Conservation (phyloP, 176 grass and related monocot species). For the Canna indica region DNA sequence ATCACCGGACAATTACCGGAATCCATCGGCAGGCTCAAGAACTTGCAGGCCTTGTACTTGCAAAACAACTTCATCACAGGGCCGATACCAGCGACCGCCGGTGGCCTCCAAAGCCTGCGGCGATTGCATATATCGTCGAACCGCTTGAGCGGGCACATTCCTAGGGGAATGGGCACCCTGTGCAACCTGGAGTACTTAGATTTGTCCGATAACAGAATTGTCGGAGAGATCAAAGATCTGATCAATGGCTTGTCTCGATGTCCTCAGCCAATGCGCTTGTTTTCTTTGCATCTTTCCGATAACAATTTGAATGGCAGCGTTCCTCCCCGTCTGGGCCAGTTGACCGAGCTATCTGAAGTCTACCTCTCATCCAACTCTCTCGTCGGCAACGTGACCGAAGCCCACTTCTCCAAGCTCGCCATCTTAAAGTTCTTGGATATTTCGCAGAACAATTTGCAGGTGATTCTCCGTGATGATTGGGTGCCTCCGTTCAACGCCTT, state of each 20-base stretch:
- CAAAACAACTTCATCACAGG: neutral
- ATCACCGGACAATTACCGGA: slow-evolving; percentile 11
- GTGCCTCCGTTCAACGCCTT: neutral
- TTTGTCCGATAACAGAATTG: neutral
- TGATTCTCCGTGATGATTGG: slow-evolving; percentile 7
- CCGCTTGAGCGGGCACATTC: neutral
- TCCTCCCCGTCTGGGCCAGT: slow-evolving; percentile 9
- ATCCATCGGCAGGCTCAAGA: neutral
- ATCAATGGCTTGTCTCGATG: neutral
- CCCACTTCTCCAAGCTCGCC: slow-evolving; percentile 20
- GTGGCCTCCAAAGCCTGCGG: neutral
- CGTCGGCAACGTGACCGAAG: slow-evolving; percentile 12
- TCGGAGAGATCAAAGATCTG: neutral
- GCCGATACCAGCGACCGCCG: neutral
- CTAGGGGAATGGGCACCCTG: neutral
- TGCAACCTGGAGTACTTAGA: neutral
- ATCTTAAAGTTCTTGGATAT: slow-evolving; percentile 16
- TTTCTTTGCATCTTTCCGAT: too few relatives aligned
- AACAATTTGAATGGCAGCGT: slow-evolving; percentile 19
- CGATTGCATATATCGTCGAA: neutral
- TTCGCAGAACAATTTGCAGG: slow-evolving; percentile 14
- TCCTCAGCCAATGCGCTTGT: neutral
- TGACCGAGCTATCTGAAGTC: slow-evolving; percentile 1
- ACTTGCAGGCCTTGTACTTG: slow-evolving; percentile 10
- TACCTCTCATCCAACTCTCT: slow-evolving; percentile 17